A percentile compares a stretch with the other conserved stretches of the same genome.
These are phyloP conservation scores for Stephanodiscus minutulus DNA, from an alignment of 108 stramenopile species.

Conservation along the genomic window DNA sequence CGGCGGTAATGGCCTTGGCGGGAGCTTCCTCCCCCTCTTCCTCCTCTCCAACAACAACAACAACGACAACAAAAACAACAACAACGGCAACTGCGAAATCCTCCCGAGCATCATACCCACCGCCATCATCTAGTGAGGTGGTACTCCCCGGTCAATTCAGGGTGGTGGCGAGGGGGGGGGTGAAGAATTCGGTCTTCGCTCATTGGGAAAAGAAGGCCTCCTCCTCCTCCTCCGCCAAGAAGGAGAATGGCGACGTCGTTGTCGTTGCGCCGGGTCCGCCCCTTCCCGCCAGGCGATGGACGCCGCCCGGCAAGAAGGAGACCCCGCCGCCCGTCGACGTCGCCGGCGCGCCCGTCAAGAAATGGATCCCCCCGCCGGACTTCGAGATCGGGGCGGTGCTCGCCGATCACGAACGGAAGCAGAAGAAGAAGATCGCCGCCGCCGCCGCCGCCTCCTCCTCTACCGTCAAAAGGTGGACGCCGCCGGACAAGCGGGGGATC, in stretches of 20 bases:
- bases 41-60: not conserved
- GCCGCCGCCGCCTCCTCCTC: not conserved
- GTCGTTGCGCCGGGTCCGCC: no score
- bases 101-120: no score
- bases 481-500: not conserved
- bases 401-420: not conserved
- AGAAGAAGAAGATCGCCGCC: not conserved
- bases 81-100: no score
- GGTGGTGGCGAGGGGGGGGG: not conserved
- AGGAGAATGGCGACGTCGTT: not conserved
- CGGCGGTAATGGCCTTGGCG: no score
- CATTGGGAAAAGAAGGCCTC: constrained; percentile 2
- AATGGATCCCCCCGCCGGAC: not conserved
- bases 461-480: constrained; percentile 3
- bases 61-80: no score
- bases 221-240: not conserved
- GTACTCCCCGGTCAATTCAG: no score
- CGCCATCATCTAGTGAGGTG: no score
- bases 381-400: not conserved
- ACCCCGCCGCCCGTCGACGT: no score
- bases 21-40: not conserved
- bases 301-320: not conserved
- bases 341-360: not conserved
- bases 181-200: not conserved
- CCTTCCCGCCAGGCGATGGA: not conserved